Conservation (phyloP, 2,329 filamentous ascomycete species). For the Epichloe amarillans region DNA sequence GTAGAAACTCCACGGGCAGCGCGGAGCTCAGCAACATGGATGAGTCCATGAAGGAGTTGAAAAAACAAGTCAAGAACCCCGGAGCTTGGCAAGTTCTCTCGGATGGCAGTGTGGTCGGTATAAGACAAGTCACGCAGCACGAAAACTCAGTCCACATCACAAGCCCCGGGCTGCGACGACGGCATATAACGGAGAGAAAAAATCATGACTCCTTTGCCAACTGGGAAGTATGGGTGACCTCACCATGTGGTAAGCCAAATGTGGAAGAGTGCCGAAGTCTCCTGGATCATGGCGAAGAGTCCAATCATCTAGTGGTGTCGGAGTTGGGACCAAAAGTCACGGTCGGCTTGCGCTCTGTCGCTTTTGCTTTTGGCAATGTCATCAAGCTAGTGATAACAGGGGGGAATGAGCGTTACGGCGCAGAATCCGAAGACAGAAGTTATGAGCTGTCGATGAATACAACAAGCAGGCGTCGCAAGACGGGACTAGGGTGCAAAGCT, state of each 20-base stretch:
- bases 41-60: conserved; percentile 36
- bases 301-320: conserved; percentile 48
- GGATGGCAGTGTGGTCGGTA: conserved; percentile 48
- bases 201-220: conserved; percentile 7
- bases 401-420: conserved; percentile 49
- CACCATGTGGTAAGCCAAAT: conserved; percentile 29
- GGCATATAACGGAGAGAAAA: neutral
- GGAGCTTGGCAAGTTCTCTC: conserved; percentile 52
- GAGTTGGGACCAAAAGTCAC: conserved; percentile 50
- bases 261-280: conserved; percentile 33
- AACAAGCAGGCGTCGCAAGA: conserved; percentile 26
- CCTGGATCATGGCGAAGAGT: conserved; percentile 25
- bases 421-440: conserved; percentile 16
- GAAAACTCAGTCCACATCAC: neutral
- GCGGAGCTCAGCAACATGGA: conserved; percentile 34
- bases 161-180: conserved; percentile 1
- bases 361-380: conserved; percentile 57
- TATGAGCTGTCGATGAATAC: conserved; percentile 21
- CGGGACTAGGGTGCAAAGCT: conserved; percentile 11
- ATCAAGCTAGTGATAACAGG: conserved; percentile 57
- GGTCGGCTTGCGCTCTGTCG: conserved; percentile 52
- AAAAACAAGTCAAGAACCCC: conserved; percentile 43
- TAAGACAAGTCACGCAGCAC: conserved; percentile 32
- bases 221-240: conserved; percentile 44
- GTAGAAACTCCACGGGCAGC: conserved; percentile 26